Base-by-base conservation (phyloP, 371 early-diverging fungal genomes). In the Syncephalastrum contaminatum region DNA sequence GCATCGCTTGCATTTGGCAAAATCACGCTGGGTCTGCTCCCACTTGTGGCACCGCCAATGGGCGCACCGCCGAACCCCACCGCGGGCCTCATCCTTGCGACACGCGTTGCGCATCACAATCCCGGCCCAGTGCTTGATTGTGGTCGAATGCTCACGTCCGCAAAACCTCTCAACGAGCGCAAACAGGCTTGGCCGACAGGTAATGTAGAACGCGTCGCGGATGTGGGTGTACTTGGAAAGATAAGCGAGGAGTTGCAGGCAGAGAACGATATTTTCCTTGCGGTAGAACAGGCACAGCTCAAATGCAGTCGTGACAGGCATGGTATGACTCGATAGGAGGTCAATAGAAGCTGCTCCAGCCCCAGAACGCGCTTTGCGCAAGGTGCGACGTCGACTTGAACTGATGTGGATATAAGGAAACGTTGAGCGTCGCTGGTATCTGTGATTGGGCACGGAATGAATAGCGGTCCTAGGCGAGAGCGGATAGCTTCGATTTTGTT, bases 161-260 rank as follows among this genome's bases (percentile, higher is more conserved):
- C 63, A 88, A 48, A 90, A 90, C 56, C 80, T 72, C 59, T 92
- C 90, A 13, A 90, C 90, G 8, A 88, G 73, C 4, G 82, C 75
- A 72, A 91, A 90, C 12, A 91, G 88, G 49, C 89, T 87, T 16
- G 66, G 73, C 1, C 62, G 56, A 47, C 84, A 70, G 36, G 77
- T 68, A n/a, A 76, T 63, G 72, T 93, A 85, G 60, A 94, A 74
- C 16, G 80, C 57, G 16, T 76, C 75, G 18, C 91, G 85, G 46
- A 91, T 75, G 43, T 82, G 76, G 25, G 88, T 84, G 70, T 93
- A 89, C 70, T 96, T 96, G 47, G 88, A 88, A 13, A 94, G 77
- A 61, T 90, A 92, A 36, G 94, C 94, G 10, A 93, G 76, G 19
- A 96, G 74, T 69, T 94, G 93, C 55, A 91, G 71, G 1, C 91